Conservation (phyloP, 2,329 filamentous ascomycete genomes). For the Furcasterigmium furcatum region DNA sequence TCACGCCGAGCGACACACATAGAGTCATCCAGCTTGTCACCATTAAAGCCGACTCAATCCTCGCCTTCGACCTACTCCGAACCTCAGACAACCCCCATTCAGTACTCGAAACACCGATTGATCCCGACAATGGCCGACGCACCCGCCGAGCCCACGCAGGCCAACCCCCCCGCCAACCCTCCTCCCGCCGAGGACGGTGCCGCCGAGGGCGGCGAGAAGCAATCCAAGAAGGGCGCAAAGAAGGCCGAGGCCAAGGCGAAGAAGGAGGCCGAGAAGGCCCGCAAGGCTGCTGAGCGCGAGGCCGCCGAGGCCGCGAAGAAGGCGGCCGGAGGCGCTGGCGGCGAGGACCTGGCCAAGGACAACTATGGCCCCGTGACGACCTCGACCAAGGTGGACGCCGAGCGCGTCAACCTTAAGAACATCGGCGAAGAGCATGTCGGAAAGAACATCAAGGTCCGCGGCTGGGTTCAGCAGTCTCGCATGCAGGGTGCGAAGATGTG, state of each 20-base stretch:
- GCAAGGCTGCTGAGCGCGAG: slow-evolving; percentile 44
- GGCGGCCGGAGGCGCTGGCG: slow-evolving; percentile 58
- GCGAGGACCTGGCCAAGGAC: slow-evolving; percentile 66
- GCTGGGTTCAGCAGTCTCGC: slow-evolving; percentile 82
- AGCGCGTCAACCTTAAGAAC: slow-evolving; percentile 57
- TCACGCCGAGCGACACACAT: slow-evolving; percentile 6
- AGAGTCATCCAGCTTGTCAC: slow-evolving; percentile 4
- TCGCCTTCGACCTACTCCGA: background rate
- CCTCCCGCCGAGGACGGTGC: slow-evolving; percentile 18
- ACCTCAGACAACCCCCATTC: background rate
- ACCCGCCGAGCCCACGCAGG: slow-evolving; percentile 19
- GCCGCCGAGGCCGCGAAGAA: slow-evolving; percentile 67
- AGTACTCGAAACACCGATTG: background rate
- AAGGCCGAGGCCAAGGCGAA: slow-evolving; percentile 84
- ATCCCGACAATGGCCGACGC: slow-evolving; percentile 29
- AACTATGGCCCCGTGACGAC: slow-evolving; percentile 74
- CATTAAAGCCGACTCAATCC: background rate
- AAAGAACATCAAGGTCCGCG: slow-evolving; percentile 72
- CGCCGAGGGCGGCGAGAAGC: slow-evolving; percentile 5
- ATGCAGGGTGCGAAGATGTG: slow-evolving; percentile 88
- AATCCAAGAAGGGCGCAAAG: slow-evolving; percentile 77
- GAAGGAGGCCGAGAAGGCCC: slow-evolving; percentile 79
- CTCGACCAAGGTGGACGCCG: slow-evolving; percentile 53
- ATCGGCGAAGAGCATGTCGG: slow-evolving; percentile 64
- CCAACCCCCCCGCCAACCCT: slow-evolving; percentile 16